phyloP scores from a whole-genome alignment of 2,329 filamentous ascomycete genomes.

The Thelonectria olida region DNA sequence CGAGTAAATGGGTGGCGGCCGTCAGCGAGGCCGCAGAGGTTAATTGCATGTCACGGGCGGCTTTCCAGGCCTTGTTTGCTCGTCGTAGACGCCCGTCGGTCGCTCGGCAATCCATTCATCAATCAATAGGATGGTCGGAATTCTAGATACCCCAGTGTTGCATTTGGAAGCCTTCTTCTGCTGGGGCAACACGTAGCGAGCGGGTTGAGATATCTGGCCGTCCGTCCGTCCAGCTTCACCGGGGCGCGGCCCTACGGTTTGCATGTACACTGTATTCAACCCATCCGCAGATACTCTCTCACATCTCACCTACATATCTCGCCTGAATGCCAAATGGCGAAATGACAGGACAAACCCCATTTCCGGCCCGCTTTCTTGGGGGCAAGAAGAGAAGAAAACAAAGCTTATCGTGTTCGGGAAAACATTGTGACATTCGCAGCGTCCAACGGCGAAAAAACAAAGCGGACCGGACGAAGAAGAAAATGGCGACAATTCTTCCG shows the following conservation, averaged over 20 bases:
- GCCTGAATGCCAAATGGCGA: neutral
- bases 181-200: constrained; percentile 15
- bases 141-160: neutral
- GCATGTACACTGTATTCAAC: neutral
- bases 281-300: neutral
- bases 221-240: neutral
- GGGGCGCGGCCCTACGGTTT: too few relatives aligned
- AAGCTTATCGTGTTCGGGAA: constrained; percentile 3
- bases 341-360: constrained; percentile 3
- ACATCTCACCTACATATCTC: too few relatives aligned
- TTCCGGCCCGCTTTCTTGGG: neutral
- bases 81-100: neutral
- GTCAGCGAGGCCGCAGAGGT: constrained; percentile 13
- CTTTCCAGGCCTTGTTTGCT: constrained; percentile 1
- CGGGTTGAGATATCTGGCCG: constrained; percentile 5
- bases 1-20: constrained; percentile 3
- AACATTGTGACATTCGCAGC: neutral
- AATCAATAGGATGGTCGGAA: neutral
- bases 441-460: neutral
- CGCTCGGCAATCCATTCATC: neutral
- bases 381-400: too few relatives aligned
- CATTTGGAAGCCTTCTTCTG: neutral
- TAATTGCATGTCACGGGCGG: constrained; percentile 10
- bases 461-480: neutral
- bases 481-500: constrained; percentile 19